A percentile compares a stretch with the other conserved stretches of the same genome.
Evolutionary conservation across 2,329 filamentous ascomycete species (phyloP).

Genomic region (Trichophaea hybrida): DNA sequence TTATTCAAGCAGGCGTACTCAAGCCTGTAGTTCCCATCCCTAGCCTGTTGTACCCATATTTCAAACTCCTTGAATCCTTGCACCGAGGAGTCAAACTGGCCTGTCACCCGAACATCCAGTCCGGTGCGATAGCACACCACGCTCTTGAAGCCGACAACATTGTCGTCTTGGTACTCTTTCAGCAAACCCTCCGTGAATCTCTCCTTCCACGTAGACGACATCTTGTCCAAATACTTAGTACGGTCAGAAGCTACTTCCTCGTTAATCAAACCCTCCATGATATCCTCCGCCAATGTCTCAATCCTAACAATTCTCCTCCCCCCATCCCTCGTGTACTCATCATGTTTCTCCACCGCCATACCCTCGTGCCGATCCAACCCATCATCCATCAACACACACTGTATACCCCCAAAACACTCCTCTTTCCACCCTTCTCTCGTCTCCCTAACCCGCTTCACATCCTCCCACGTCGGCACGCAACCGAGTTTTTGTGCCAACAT

Average conservation of each 20-base stretch:
- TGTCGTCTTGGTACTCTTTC: constrained; percentile 43
- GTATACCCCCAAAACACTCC: constrained; percentile 55
- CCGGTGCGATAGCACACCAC: constrained; percentile 71
- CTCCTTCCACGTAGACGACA: constrained; percentile 13
- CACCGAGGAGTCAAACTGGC: constrained; percentile 9
- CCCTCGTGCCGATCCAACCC: constrained; percentile 41
- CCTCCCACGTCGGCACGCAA: constrained; percentile 49
- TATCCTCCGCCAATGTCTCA: constrained; percentile 52
- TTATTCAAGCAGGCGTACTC: constrained; percentile 54
- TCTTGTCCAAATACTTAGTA: no score
- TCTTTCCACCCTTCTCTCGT: constrained; percentile 40
- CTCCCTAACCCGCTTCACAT: constrained; percentile 35
- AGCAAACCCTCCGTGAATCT: constrained; percentile 34
- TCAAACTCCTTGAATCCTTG: no score
- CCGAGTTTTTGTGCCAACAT: constrained; percentile 52
- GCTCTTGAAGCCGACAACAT: constrained; percentile 68
- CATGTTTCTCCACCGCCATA: constrained; percentile 13
- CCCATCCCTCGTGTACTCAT: constrained; percentile 40
- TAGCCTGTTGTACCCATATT: neutral
- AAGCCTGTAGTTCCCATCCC: constrained; percentile 33
- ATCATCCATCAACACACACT: constrained; percentile 61
- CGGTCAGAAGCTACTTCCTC: constrained; percentile 31
- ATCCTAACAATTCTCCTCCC: constrained; percentile 66
- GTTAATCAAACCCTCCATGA: constrained; percentile 38
- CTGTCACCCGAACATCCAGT: constrained; percentile 32